Conservation (phyloP, 345 rosid species). For the Leavenworthia alabamica region DNA sequence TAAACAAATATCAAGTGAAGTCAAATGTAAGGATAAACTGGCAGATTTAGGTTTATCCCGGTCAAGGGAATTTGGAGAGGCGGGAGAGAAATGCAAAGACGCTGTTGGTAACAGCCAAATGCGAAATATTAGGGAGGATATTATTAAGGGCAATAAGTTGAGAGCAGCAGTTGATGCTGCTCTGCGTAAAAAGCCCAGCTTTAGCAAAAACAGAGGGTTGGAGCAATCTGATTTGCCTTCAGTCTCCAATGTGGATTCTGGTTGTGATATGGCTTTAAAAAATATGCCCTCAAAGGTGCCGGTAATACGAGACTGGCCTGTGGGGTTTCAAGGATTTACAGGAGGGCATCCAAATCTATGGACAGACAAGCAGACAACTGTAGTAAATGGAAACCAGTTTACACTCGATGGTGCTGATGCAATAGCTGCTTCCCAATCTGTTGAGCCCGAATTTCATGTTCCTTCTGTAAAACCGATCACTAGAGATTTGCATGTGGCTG, state of each 20-base stretch:
- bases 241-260: slow-evolving; percentile 36
- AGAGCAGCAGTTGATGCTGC: slow-evolving; percentile 83
- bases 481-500: slow-evolving; percentile 33
- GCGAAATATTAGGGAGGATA: slow-evolving; percentile 41
- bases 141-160: slow-evolving; percentile 47
- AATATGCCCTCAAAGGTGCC: slow-evolving; percentile 40
- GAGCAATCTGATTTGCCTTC: slow-evolving; percentile 51
- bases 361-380: slow-evolving; percentile 32
- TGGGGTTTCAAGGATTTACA: slow-evolving; percentile 38
- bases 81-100: slow-evolving; percentile 51
- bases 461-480: slow-evolving; percentile 30
- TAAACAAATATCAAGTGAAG: slow-evolving; percentile 43
- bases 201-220: slow-evolving; percentile 45
- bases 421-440: slow-evolving; percentile 23
- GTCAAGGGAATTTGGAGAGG: slow-evolving; percentile 42
- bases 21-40: slow-evolving; percentile 53
- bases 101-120: slow-evolving; percentile 33
- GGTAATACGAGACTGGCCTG: slow-evolving; percentile 33
- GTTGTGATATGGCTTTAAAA: slow-evolving; percentile 36
- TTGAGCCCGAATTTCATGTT: slow-evolving; percentile 28
- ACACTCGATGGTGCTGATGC: slow-evolving; percentile 30
- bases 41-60: slow-evolving; percentile 39
- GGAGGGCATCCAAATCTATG: slow-evolving; percentile 37
- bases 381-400: slow-evolving; percentile 34
- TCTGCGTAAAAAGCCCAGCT: slow-evolving; percentile 63